Evolutionary conservation across 176 grass and related monocot genomes (phyloP), one percentile per base, ranked within the genome.

Genomic region (Chrysopogon serrulatus): DNA sequence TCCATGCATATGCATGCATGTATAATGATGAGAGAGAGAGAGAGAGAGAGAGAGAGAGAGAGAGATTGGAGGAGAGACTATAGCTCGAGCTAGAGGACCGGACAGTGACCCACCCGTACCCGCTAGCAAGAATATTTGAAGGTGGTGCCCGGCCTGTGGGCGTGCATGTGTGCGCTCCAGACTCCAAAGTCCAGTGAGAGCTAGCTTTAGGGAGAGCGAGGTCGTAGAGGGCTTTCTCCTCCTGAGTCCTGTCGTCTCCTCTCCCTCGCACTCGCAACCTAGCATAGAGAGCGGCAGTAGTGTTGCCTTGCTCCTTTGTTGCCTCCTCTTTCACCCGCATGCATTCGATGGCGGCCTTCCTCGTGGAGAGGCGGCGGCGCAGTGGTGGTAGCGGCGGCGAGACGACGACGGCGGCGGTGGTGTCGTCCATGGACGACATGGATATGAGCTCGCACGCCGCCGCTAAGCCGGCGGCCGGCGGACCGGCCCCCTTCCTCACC

Each of bases 401-500:
- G 13, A 86, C 68, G 86, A 24, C 23, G 49, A 10, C 51, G 54
- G 2, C 23, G 53, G 3, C 51, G 21, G 77, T 57, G 69, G 67
- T 42, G 36, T 32, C 72, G 33, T 66, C 85, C 69, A 87, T 75
- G 60, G 79, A n/a, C n/a, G 88, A 89, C 32, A 56, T 86, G 85
- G 86, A 85, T 28, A 21, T 73, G 41, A 27, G 68, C 54, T 88
- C 77, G 24, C 80, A 88, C 4, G 27, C 32, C 2, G 24, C 37
- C 24, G 40, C 9, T 60, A 90, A 86, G 72, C 64, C 79, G 72
- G 79, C 86, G 74, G 77, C 87, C 67, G 81, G n/a, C n/a, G n/a
- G 87, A 33, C 91, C 88, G 23, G 91, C 94, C 35, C 94, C 94
- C 18, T 97, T 97, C 88, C 86, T 97, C 68, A 88, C 83, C 44